These are phyloP conservation scores for Dillenia turbinata DNA, from an alignment of 164 flowering plant species.

Conservation along the genomic window DNA sequence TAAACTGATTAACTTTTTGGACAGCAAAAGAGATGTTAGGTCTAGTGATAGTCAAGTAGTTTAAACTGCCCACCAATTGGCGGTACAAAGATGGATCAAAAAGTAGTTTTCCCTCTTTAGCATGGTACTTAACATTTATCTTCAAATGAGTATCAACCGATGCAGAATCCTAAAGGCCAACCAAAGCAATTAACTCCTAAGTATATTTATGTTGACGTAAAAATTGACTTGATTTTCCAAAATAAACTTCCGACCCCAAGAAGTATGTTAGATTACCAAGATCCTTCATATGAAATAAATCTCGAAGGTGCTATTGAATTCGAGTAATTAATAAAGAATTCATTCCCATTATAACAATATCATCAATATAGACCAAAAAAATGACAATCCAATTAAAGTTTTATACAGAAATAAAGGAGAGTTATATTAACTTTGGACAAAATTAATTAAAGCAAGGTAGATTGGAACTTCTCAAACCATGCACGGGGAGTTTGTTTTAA, in stretches of 20 bases:
- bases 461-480: background rate
- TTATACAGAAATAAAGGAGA: slow-evolving; percentile 4
- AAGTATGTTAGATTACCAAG: too few relatives aligned
- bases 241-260: background rate
- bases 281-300: slow-evolving; percentile 6
- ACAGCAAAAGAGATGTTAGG: slow-evolving; percentile 6
- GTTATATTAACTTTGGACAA: slow-evolving; percentile 1
- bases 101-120: background rate
- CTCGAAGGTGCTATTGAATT: background rate
- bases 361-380: background rate
- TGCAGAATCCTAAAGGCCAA: background rate
- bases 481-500: background rate
- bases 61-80: slow-evolving; percentile 3
- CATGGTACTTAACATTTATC: background rate
- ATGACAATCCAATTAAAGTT: background rate
- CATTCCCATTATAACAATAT: background rate
- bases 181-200: background rate
- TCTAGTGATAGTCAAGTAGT: slow-evolving; percentile 6
- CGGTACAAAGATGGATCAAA: background rate
- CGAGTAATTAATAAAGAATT: background rate
- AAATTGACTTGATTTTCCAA: background rate
- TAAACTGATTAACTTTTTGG: slow-evolving; percentile 10
- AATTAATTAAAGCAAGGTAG: background rate
- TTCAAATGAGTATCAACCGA: background rate
- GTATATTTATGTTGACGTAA: slow-evolving; percentile 1